Percentiles rank a stretch among this genome's conserved stretches.
These are phyloP conservation scores for Echeveria elegans DNA, from an alignment of 164 flowering plant genomes.

Conservation along the genomic window DNA sequence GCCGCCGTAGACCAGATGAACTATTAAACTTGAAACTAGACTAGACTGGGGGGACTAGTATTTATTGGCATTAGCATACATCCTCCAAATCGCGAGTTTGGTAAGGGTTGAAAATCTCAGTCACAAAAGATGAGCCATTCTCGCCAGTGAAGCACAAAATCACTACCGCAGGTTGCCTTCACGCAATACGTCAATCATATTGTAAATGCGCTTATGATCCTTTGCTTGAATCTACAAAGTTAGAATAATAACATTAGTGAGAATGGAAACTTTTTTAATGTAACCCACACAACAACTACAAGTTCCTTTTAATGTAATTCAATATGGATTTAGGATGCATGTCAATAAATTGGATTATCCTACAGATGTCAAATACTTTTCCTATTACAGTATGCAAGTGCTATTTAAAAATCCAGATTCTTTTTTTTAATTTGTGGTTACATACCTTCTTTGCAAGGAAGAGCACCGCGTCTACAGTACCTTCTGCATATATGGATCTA, in stretches of 20 bases:
- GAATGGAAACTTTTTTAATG: not conserved
- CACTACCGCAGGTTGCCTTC: conserved; percentile 82
- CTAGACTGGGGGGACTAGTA: not conserved
- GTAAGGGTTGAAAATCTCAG: not conserved
- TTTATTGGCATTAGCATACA: not conserved
- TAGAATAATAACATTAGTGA: not conserved
- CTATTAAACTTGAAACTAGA: not conserved
- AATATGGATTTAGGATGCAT: too few relatives aligned
- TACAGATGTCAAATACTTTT: too few relatives aligned
- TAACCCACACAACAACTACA: not conserved
- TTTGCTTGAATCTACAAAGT: conserved; percentile 49
- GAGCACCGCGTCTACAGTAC: conserved; percentile 76
- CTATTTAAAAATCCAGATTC: too few relatives aligned
- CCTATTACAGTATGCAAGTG: too few relatives aligned
- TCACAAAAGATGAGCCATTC: not conserved
- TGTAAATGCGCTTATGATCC: conserved; percentile 63
- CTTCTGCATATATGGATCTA: conserved; percentile 94
- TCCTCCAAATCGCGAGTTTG: not conserved
- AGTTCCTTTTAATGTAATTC: not conserved
- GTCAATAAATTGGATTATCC: too few relatives aligned
- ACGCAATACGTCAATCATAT: conserved; percentile 87
- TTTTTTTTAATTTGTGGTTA: too few relatives aligned
- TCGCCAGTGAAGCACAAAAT: not conserved
- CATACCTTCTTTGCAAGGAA: conserved; percentile 79
- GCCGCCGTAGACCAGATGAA: not conserved